Base-by-base conservation (phyloP, 1,284 basidiomycete species). In the Pascua guehoae region DNA sequence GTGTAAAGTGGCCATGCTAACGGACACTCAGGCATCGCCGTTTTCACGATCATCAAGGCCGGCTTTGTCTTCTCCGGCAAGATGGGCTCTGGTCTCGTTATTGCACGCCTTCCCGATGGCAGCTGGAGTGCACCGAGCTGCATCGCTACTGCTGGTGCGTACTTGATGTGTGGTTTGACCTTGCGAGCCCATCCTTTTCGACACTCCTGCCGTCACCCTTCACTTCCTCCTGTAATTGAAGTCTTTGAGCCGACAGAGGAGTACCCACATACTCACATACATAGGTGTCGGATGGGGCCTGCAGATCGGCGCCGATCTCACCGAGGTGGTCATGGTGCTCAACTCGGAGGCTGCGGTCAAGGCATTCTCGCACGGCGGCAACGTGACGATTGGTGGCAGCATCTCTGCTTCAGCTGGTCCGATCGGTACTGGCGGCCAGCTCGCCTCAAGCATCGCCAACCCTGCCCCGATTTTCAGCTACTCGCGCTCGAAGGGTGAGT, bases 401-500 rank as follows among this genome's bases (percentile, higher is more conserved):
- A 82, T 93, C 66, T 87, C 85, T 52, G 91, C 89, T 1, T 82
- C 88, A 0, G 91, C 91, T 10, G 92, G 93, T 0, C 95, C 95
- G 0, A 89, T 98, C 62, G 96, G 95, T 0, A 97, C 94, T 0
- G 96, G 96, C 11, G 95, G 89, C 0, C 88, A 89, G 56, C 85
- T 97, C 9, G 87, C 94, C 67, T 86, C 91, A 0, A 87, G 86
- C 10, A 79, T 98, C 47, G 87, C 90, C 16, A 91, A 95, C 75
- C 93, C 95, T 0, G 87, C 95, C 12, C 94, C 94, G 1, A 93
- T 98, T 88, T 98, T 97, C 79, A 91, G 90, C 64, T 98, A 98
- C 78, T 93, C 89, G 17, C 89, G 94, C 76, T 92, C 88, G 12
- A 94, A 93, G 79, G 92, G 91, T 89, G 49, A 61, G 70, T 61